Evolutionary conservation across 1,284 basidiomycete genomes (phyloP).

Genomic region (Caloboletus inedulis): DNA sequence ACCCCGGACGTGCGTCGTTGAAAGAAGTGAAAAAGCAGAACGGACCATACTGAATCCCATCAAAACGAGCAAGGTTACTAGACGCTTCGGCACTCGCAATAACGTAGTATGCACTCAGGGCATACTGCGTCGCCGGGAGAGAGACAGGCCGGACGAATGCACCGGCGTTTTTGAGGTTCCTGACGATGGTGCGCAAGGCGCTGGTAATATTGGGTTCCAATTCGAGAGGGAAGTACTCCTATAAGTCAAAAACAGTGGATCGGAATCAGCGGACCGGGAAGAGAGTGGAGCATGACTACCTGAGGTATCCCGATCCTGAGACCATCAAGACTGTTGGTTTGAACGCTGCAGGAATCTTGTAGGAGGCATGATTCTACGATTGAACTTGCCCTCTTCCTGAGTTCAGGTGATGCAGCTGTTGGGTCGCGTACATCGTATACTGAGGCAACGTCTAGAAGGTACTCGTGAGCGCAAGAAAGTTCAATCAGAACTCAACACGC

Average conservation of each 20-base stretch:
- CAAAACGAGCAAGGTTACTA: slow-evolving; percentile 89
- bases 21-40: not conserved
- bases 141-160: slow-evolving; percentile 74
- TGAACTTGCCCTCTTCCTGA: slow-evolving; percentile 35
- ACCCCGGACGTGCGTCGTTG: not conserved
- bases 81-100: slow-evolving; percentile 93
- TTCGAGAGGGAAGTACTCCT: slow-evolving; percentile 84
- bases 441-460: slow-evolving; percentile 55
- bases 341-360: slow-evolving; percentile 16
- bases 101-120: slow-evolving; percentile 93
- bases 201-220: slow-evolving; percentile 50
- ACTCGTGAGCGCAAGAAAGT: slow-evolving; percentile 2
- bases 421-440: slow-evolving; percentile 75
- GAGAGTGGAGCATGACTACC: slow-evolving; percentile 25
- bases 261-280: not conserved
- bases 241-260: not conserved
- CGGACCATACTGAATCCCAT: slow-evolving; percentile 76
- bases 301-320: slow-evolving; percentile 64
- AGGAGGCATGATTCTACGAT: slow-evolving; percentile 15
- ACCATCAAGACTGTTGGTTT: slow-evolving; percentile 29
- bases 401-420: slow-evolving; percentile 56
- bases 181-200: slow-evolving; percentile 49
- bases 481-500: not conserved
- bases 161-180: slow-evolving; percentile 54
- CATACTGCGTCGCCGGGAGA: slow-evolving; percentile 74